Conservation (phyloP, 106 monocot species). For the Acorus calamus region DNA sequence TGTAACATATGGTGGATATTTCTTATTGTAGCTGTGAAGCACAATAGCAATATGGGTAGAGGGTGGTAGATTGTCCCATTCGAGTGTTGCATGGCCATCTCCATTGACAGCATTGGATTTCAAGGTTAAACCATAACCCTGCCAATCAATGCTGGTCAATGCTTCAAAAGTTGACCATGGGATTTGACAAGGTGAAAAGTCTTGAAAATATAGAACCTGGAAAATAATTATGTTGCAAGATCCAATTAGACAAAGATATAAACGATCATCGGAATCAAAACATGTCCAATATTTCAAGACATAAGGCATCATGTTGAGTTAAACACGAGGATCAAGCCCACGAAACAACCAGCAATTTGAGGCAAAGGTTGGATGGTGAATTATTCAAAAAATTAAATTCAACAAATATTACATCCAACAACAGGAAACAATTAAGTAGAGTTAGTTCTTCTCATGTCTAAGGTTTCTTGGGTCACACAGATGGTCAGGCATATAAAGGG, state of each 20-base stretch:
- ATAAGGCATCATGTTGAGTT: no score
- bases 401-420: no score
- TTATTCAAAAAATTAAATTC: no score
- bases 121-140: conserved; percentile 56
- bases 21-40: conserved; percentile 40
- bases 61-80: conserved; percentile 43
- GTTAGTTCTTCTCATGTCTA: no score
- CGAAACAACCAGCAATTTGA: no score
- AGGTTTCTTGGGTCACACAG: no score
- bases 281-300: no score
- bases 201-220: conserved; percentile 66
- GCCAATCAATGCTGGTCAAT: conserved; percentile 53
- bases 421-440: no score
- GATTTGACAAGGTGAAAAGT: conserved; percentile 41
- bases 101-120: conserved; percentile 25
- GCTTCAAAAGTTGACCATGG: conserved; percentile 20
- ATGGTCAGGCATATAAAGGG: no score
- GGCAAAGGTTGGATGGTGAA: no score
- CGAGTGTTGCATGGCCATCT: conserved; percentile 35
- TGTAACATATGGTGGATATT: conserved; percentile 34
- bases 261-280: no score
- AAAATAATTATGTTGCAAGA: conserved; percentile 6
- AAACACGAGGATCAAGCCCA: no score
- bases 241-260: neutral
- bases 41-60: conserved; percentile 56